These are phyloP conservation scores for Dryas integrifolia DNA, from an alignment of 331 rosid genomes.

Conservation along the genomic window DNA sequence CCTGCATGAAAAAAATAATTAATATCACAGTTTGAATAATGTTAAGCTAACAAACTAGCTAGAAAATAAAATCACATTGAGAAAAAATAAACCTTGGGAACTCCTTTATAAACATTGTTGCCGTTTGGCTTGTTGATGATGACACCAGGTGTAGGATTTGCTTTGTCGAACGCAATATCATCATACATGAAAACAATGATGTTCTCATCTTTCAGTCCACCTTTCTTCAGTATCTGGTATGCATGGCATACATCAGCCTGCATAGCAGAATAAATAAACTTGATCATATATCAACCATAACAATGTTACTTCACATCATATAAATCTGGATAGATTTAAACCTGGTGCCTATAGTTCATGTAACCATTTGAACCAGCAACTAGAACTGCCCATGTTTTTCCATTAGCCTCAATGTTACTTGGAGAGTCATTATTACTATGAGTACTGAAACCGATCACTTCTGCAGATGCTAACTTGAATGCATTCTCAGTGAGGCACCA, in stretches of 20 bases:
- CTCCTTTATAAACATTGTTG: constrained; percentile 56
- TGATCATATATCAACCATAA: neutral
- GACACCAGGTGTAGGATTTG: constrained; percentile 51
- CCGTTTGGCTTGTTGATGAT: constrained; percentile 63
- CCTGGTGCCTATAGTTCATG: constrained; percentile 60
- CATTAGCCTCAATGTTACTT: neutral
- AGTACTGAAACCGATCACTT: neutral
- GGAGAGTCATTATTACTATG: neutral
- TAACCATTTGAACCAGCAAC: constrained; percentile 59
- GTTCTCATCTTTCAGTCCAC: constrained; percentile 60
- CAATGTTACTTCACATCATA: neutral
- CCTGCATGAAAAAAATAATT: constrained; percentile 6
- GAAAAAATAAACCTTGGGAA: constrained; percentile 46
- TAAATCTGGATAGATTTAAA: neutral
- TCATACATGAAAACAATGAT: constrained; percentile 74
- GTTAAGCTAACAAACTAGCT: neutral
- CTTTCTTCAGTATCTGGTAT: constrained; percentile 54
- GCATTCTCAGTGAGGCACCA: neutral
- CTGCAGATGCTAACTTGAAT: neutral
- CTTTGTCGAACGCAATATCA: constrained; percentile 43
- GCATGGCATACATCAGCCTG: constrained; percentile 75
- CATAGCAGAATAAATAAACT: neutral
- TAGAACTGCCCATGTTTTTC: constrained; percentile 61
- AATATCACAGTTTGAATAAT: neutral
- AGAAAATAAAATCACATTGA: neutral